Percentiles rank a stretch among this genome's conserved stretches.
phyloP scores from a whole-genome alignment of 495 filamentous ascomycete genomes.

The Viridothelium virens region DNA sequence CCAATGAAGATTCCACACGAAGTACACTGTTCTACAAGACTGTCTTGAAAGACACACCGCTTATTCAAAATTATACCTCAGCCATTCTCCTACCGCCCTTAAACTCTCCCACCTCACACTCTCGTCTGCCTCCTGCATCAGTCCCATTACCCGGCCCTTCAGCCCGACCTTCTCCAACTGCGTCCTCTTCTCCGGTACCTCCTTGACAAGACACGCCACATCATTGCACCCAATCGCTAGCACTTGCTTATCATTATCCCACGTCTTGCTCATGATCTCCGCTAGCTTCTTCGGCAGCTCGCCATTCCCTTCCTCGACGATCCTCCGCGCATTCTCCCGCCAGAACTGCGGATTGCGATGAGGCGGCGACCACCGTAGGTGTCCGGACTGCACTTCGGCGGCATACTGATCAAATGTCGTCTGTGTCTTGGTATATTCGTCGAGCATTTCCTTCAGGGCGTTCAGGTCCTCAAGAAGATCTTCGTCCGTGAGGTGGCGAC shows the following conservation, averaged over 20 bases:
- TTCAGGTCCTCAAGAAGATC: slow-evolving; percentile 84
- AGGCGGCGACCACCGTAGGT: slow-evolving; percentile 90
- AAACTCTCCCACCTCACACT: slow-evolving; percentile 91
- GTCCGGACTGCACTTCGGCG: slow-evolving; percentile 77
- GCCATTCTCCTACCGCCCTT: slow-evolving; percentile 84
- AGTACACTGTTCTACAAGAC: background rate
- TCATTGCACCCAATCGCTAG: slow-evolving; percentile 95
- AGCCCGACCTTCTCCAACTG: slow-evolving; percentile 85
- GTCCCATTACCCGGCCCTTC: slow-evolving; percentile 86
- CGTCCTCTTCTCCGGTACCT: slow-evolving; percentile 74
- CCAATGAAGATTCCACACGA: background rate
- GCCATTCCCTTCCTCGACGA: slow-evolving; percentile 75
- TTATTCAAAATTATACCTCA: slow-evolving; percentile 58
- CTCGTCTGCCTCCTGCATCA: slow-evolving; percentile 89
- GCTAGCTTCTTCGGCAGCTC: slow-evolving; percentile 74
- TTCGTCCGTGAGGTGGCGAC: slow-evolving; percentile 75
- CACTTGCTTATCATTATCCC: slow-evolving; percentile 92
- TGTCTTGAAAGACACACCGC: background rate
- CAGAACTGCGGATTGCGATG: slow-evolving; percentile 88
- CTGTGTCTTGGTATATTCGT: slow-evolving; percentile 91
- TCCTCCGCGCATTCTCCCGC: slow-evolving; percentile 88
- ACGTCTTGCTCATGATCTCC: slow-evolving; percentile 74
- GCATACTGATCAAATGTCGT: slow-evolving; percentile 97
- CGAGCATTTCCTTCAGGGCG: slow-evolving; percentile 65
- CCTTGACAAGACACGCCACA: slow-evolving; percentile 78